Percentiles rank a stretch among this genome's conserved stretches.
These are phyloP conservation scores for Coelastrella sp. DNA, from an alignment of 139 green algal genomes.

Conservation along the genomic window DNA sequence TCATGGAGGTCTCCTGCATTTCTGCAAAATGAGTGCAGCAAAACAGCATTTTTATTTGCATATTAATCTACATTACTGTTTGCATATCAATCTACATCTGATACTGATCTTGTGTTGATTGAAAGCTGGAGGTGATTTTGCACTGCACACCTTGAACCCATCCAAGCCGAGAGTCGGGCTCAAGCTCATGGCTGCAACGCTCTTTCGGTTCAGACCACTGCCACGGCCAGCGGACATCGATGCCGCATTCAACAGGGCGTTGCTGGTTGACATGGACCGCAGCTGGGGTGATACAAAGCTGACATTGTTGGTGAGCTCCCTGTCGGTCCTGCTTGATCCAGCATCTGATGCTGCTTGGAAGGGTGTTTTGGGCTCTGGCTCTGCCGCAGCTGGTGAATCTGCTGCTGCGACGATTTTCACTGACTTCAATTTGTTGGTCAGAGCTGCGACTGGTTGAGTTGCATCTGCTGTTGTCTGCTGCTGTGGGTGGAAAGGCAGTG, in stretches of 20 bases:
- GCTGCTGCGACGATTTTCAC: too few species aligned
- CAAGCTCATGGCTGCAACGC: neutral
- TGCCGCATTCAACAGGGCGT: neutral
- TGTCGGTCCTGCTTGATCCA: neutral
- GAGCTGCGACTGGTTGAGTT: too few species aligned
- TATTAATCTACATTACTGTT: too few species aligned
- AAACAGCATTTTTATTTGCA: too few species aligned
- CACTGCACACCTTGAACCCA: slow-evolving; percentile 6
- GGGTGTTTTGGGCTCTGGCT: neutral
- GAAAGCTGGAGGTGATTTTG: neutral
- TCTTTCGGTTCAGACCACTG: neutral
- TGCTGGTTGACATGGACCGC: neutral
- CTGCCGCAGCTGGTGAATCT: neutral
- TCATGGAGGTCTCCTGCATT: too few species aligned
- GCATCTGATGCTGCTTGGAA: neutral
- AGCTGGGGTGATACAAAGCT: neutral
- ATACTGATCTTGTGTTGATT: too few species aligned
- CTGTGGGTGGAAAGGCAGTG: too few species aligned
- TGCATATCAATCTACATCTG: too few species aligned
- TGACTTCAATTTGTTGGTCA: too few species aligned
- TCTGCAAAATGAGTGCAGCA: too few species aligned
- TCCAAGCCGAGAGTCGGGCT: neutral
- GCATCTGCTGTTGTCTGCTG: too few species aligned
- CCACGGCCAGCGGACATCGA: neutral
- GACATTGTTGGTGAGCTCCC: neutral